Evolutionary conservation across 306 rosid genomes (phyloP).

Genomic region (Sphenostylis stenocarpa): DNA sequence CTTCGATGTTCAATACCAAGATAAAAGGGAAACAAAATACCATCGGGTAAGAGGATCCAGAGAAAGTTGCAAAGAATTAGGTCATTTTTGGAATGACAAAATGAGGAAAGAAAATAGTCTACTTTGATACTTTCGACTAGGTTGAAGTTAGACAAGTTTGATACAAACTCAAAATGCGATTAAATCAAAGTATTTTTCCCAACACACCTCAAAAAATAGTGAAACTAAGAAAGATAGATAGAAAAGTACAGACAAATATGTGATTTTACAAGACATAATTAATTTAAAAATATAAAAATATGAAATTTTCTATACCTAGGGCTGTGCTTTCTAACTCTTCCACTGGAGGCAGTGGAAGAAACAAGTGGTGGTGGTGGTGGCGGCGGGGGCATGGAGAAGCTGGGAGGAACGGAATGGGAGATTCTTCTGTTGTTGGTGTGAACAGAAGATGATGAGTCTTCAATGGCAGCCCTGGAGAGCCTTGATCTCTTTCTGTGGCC

Average conservation of each 20-base stretch:
- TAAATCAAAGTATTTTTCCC: not conserved
- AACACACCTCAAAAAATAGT: not conserved
- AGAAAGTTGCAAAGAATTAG: slow-evolving; percentile 19
- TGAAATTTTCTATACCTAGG: slow-evolving; percentile 47
- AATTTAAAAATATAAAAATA: not conserved
- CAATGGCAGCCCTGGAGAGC: slow-evolving; percentile 55
- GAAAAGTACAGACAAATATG: not conserved
- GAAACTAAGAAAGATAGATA: not conserved
- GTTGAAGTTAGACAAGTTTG: not conserved
- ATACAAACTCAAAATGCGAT: slow-evolving; percentile 6
- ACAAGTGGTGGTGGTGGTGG: slow-evolving; percentile 29
- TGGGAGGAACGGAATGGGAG: not conserved
- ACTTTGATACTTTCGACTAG: not conserved
- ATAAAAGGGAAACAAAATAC: not conserved
- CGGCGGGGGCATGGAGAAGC: slow-evolving; percentile 51
- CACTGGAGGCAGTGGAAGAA: slow-evolving; percentile 39
- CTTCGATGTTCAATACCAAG: not conserved
- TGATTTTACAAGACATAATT: not conserved
- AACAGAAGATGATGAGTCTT: slow-evolving; percentile 58
- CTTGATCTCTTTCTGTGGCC: slow-evolving; percentile 67
- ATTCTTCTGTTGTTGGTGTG: slow-evolving; percentile 42
- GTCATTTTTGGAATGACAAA: slow-evolving; percentile 2
- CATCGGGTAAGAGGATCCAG: not conserved
- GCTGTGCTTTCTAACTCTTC: slow-evolving; percentile 47
- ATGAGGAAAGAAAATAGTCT: not conserved